Evolutionary conservation across 73 alveolate species (phyloP).

Genomic region (Loxodes magnus): DNA sequence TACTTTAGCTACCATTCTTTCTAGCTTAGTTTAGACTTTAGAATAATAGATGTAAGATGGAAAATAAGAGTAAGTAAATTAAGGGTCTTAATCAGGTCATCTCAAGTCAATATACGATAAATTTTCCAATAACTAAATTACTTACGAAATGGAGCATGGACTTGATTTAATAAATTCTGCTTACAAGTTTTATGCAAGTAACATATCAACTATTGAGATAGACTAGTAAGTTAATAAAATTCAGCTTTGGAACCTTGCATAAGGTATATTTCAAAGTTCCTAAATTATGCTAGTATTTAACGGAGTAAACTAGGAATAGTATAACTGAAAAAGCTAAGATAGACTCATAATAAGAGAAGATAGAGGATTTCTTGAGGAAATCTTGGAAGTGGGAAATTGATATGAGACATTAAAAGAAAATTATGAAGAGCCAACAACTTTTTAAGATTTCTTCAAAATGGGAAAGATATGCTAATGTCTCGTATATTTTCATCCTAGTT

Average conservation of each 20-base stretch:
- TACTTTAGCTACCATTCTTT: no score
- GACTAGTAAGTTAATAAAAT: slow-evolving; percentile 2
- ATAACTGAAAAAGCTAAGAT: not conserved
- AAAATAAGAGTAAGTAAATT: no score
- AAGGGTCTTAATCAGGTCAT: no score
- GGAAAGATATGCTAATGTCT: no score
- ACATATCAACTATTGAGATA: slow-evolving; percentile 1
- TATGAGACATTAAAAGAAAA: slow-evolving; percentile 1
- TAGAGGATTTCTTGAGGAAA: slow-evolving; percentile 6
- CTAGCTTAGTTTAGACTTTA: no score
- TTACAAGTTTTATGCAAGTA: not conserved
- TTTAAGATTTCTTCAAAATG: not conserved
- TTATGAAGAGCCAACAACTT: not conserved
- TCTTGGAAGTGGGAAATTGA: slow-evolving; percentile 1
- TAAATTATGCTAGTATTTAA: slow-evolving; percentile 2
- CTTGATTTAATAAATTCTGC: not conserved
- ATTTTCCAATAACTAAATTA: no score
- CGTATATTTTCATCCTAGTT: no score
- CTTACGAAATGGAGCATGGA: no score
- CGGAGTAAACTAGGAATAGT: not conserved
- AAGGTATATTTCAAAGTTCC: slow-evolving; percentile 9
- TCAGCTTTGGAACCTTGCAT: no score
- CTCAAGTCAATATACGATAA: no score
- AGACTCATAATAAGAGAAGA: slow-evolving; percentile 1
- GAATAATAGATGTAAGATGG: no score